phyloP scores from a whole-genome alignment of 2,329 filamentous ascomycete genomes.

The Diplodia intermedia region DNA sequence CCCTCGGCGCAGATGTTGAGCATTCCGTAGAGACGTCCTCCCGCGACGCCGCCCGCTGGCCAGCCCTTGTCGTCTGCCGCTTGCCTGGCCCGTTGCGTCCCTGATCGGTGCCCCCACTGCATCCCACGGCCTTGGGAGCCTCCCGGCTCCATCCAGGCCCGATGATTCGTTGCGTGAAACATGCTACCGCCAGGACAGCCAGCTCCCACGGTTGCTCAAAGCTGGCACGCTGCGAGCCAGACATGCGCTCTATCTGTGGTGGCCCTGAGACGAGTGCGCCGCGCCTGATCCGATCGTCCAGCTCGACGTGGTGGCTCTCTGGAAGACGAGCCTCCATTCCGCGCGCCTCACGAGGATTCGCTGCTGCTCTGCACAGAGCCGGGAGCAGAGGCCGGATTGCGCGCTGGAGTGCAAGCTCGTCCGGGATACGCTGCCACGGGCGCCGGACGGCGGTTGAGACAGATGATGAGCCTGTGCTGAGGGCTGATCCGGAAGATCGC shows the following conservation, averaged over 20 bases:
- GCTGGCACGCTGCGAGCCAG: constrained; percentile 4
- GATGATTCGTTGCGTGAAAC: constrained; percentile 21
- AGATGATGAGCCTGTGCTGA: constrained; percentile 23
- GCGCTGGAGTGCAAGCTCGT: neutral
- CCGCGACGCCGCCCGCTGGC: constrained; percentile 10
- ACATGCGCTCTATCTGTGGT: neutral
- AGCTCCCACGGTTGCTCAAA: constrained; percentile 2
- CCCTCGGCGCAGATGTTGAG: constrained; percentile 13
- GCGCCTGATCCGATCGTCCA: neutral
- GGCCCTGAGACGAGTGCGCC: neutral
- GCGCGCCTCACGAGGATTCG: neutral
- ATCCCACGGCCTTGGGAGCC: constrained; percentile 4
- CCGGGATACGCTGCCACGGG: neutral
- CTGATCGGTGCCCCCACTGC: constrained; percentile 11
- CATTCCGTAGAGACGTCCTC: constrained; percentile 13
- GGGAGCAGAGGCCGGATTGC: constrained; percentile 4
- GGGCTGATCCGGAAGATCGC: constrained; percentile 23
- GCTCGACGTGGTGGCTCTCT: neutral
- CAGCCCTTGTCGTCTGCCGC: constrained; percentile 12
- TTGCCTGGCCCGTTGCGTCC: neutral
- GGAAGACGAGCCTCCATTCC: constrained; percentile 6
- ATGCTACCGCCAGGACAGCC: constrained; percentile 18
- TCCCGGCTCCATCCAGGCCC: constrained; percentile 6
- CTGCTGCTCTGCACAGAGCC: constrained; percentile 9
- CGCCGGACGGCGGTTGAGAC: constrained; percentile 11